phyloP scores from a whole-genome alignment of 108 stramenopile genomes.

The Nitzschia sp. region DNA sequence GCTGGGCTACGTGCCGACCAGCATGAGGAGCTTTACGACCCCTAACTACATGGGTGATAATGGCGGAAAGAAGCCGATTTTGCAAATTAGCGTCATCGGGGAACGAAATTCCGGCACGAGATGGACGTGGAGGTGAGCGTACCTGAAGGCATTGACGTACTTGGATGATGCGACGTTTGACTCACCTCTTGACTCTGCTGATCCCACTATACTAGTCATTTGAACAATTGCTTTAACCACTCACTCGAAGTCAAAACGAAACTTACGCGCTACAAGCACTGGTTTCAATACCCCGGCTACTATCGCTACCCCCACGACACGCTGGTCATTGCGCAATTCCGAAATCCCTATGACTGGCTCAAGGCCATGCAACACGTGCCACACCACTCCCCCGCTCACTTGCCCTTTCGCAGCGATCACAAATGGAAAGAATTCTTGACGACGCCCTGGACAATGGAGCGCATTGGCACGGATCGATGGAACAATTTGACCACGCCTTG shows the following conservation, averaged over 20 bases:
- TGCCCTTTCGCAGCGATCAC: conserved; percentile 34
- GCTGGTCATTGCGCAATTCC: conserved; percentile 80
- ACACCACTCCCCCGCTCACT: conserved; percentile 55
- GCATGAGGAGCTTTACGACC: background rate
- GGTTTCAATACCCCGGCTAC: conserved; percentile 62
- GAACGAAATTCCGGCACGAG: conserved; percentile 87
- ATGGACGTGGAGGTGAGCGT: conserved; percentile 80
- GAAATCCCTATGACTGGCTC: conserved; percentile 83
- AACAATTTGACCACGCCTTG: conserved; percentile 46
- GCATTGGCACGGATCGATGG: conserved; percentile 65
- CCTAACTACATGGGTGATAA: background rate
- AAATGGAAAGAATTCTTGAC: conserved; percentile 79
- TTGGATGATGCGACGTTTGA: no score
- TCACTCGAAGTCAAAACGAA: conserved; percentile 44
- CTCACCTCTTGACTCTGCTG: background rate
- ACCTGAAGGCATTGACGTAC: background rate
- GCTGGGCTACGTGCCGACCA: background rate
- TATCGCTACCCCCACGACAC: conserved; percentile 62
- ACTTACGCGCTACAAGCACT: conserved; percentile 87
- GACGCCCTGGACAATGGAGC: conserved; percentile 78
- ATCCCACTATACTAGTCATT: conserved; percentile 20
- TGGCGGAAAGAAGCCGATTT: background rate
- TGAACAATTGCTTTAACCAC: conserved; percentile 38
- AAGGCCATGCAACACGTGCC: conserved; percentile 75
- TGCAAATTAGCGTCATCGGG: conserved; percentile 51